phyloP scores from a whole-genome alignment of 1,284 basidiomycete species.

The Phellopilus nigrolimitatus region DNA sequence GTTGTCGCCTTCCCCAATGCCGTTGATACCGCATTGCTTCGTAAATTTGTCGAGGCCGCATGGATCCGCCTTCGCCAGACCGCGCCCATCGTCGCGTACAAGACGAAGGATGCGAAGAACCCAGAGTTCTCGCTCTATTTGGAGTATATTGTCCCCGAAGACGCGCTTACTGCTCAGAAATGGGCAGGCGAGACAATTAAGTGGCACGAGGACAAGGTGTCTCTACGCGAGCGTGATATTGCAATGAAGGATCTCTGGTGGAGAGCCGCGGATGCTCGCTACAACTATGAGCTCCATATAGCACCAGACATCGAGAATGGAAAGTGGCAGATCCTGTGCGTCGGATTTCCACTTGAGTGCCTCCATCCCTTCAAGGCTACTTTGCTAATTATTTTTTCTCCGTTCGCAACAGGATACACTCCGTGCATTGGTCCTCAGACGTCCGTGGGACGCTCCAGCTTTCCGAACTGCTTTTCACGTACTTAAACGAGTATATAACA shows the following conservation, averaged over 20 bases:
- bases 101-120: background rate
- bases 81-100: background rate
- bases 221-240: background rate
- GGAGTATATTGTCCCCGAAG: background rate
- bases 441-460: conserved; percentile 2
- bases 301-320: background rate
- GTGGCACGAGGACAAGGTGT: background rate
- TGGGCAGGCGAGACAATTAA: conserved; percentile 1
- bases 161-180: background rate
- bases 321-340: conserved; percentile 1
- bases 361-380: background rate
- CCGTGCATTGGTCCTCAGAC: background rate
- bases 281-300: conserved; percentile 1
- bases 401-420: background rate
- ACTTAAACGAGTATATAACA: background rate
- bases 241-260: conserved; percentile 1
- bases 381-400: background rate
- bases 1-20: background rate
- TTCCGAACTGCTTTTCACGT: conserved; percentile 1
- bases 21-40: background rate
- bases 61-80: background rate
- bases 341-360: background rate
- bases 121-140: conserved; percentile 3
- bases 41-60: background rate
- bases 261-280: background rate